Evolutionary conservation across 2,329 filamentous ascomycete species (phyloP).

Genomic region (Fusarium sambucinum): DNA sequence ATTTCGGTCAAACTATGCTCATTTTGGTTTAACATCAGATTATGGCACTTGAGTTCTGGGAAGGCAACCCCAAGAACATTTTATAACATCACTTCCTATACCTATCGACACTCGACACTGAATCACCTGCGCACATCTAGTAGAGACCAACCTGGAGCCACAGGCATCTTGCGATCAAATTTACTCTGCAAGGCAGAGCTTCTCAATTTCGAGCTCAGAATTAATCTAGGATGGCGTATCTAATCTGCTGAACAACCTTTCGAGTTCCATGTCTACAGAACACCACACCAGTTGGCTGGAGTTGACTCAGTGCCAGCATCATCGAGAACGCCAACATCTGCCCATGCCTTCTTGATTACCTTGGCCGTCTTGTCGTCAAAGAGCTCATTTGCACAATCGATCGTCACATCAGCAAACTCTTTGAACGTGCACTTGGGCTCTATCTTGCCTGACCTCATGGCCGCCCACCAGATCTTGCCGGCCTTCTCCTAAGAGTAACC

Average conservation of each 20-base stretch:
- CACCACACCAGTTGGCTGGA: constrained; percentile 25
- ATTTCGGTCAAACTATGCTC: no score
- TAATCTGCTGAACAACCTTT: background rate
- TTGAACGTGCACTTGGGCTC: constrained; percentile 58
- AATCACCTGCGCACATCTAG: no score
- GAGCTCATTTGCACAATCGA: constrained; percentile 59
- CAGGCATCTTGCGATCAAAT: background rate
- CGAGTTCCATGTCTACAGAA: constrained; percentile 9
- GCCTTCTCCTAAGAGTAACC: constrained; percentile 67
- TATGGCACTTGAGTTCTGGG: no score
- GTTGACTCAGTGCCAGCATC: constrained; percentile 30
- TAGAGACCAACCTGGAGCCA: no score
- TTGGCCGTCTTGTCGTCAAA: constrained; percentile 55
- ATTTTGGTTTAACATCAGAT: no score
- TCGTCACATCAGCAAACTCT: constrained; percentile 63
- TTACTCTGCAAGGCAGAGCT: background rate
- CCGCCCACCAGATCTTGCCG: constrained; percentile 65
- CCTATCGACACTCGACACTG: no score
- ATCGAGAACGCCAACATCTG: constrained; percentile 59
- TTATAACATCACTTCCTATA: no score
- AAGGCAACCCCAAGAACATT: no score
- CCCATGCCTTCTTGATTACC: constrained; percentile 61
- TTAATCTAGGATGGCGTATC: background rate
- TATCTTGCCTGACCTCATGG: constrained; percentile 59
- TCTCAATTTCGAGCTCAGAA: background rate